Evolutionary conservation across 305 asterid species (phyloP).

Genomic region (Withania somnifera): DNA sequence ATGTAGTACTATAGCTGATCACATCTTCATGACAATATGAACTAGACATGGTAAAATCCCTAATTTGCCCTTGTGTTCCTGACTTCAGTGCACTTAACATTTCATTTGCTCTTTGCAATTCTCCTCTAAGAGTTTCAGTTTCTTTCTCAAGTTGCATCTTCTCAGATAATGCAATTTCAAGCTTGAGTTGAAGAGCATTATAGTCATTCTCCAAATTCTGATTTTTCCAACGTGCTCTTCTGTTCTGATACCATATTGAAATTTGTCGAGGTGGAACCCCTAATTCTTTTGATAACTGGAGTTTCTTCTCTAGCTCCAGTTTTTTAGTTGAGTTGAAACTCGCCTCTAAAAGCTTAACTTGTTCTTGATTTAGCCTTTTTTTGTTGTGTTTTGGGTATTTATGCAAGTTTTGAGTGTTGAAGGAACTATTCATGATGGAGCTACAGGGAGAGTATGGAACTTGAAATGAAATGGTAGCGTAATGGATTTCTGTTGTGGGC

Average conservation of each 20-base stretch:
- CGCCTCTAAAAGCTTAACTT: conserved; percentile 44
- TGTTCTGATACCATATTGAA: conserved; percentile 80
- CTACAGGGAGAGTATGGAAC: neutral
- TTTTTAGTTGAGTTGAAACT: conserved; percentile 40
- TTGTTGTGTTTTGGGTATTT: conserved; percentile 20
- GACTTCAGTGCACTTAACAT: neutral
- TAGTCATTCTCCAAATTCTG: conserved; percentile 52
- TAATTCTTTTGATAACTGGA: conserved; percentile 39
- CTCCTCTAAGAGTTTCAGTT: conserved; percentile 32
- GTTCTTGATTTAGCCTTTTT: conserved; percentile 50
- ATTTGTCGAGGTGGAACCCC: conserved; percentile 62
- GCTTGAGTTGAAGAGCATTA: conserved; percentile 28
- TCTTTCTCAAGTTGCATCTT: conserved; percentile 38
- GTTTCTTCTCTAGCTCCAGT: conserved; percentile 51
- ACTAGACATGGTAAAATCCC: neutral
- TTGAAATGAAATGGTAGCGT: neutral
- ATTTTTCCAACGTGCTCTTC: conserved; percentile 61
- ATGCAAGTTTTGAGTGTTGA: conserved; percentile 5
- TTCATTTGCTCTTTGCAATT: conserved; percentile 32
- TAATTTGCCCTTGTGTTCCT: neutral
- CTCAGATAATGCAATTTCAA: conserved; percentile 36
- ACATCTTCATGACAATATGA: conserved; percentile 3
- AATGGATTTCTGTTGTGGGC: neutral
- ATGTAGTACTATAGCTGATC: neutral
- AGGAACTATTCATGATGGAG: conserved; percentile 5